Evolutionary conservation across 1,284 basidiomycete species (phyloP).

Genomic region (Puccinia triticina): DNA sequence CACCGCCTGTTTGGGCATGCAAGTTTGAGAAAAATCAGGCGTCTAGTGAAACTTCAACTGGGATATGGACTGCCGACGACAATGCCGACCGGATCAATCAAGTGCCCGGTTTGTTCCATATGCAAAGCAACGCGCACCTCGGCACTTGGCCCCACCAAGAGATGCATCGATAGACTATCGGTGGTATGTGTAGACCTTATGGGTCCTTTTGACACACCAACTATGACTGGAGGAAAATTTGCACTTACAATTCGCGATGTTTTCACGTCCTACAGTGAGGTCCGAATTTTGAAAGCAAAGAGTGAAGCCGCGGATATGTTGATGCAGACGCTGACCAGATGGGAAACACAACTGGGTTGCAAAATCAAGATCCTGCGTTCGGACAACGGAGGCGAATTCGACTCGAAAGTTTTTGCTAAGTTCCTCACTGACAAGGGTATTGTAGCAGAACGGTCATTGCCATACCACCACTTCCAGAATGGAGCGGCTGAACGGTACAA

Average conservation of each 20-base stretch:
- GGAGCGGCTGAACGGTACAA: background rate
- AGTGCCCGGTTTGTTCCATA: too few relatives aligned
- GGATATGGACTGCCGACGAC: background rate
- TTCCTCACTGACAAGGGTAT: background rate
- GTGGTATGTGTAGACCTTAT: conserved; percentile 1
- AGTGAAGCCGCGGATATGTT: background rate
- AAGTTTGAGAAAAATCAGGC: background rate
- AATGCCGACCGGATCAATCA: too few relatives aligned
- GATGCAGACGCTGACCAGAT: background rate
- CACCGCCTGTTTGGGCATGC: conserved; percentile 22
- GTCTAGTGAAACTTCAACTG: background rate
- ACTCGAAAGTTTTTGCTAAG: background rate
- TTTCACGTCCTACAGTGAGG: too few relatives aligned
- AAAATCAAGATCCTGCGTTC: background rate
- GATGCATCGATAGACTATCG: background rate
- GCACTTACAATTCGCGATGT: background rate
- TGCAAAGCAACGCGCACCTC: too few relatives aligned
- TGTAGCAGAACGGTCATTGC: background rate
- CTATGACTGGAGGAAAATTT: conserved; percentile 3
- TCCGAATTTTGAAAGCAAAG: too few relatives aligned
- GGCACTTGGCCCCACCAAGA: too few relatives aligned
- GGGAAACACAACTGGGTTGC: background rate
- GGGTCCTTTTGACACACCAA: conserved; percentile 8
- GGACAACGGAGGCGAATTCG: too few relatives aligned
- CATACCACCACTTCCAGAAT: conserved; percentile 20